These are phyloP conservation scores for Dactylonectria estremocensis DNA, from an alignment of 2,329 filamentous ascomycete genomes.

Conservation along the genomic window DNA sequence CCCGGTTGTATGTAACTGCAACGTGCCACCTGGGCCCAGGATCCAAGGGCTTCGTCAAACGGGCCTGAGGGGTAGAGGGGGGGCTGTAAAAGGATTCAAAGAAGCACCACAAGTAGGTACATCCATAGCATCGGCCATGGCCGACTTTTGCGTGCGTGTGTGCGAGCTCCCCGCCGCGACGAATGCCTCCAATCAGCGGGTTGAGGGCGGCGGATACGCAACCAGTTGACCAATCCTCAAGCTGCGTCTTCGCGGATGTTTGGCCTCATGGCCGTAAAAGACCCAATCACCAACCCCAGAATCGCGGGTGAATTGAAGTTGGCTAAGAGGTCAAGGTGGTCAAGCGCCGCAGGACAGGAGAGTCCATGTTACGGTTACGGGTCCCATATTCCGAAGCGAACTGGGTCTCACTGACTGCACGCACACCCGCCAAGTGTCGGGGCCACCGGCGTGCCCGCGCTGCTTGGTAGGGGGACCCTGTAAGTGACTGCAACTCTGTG, in stretches of 20 bases:
- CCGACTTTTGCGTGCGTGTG: conserved; percentile 20
- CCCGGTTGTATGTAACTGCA: conserved; percentile 28
- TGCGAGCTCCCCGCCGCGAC: conserved; percentile 4
- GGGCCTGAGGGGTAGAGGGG: background rate
- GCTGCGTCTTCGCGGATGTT: conserved; percentile 16
- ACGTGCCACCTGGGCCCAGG: conserved; percentile 28
- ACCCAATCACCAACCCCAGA: conserved; percentile 10
- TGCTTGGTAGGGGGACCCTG: conserved; percentile 14
- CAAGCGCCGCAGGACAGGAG: conserved; percentile 2
- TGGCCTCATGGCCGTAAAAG: conserved; percentile 2
- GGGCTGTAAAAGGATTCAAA: background rate
- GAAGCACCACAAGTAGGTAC: conserved; percentile 1
- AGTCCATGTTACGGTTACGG: conserved; percentile 10
- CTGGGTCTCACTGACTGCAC: background rate
- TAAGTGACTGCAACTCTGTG: background rate
- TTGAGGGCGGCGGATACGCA: conserved; percentile 4
- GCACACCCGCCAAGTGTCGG: conserved; percentile 31
- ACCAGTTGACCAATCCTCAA: conserved; percentile 17
- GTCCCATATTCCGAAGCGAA: conserved; percentile 4
- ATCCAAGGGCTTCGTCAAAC: conserved; percentile 18
- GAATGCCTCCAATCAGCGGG: conserved; percentile 5
- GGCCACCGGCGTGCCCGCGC: conserved; percentile 33
- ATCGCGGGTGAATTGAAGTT: conserved; percentile 12
- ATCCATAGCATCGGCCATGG: conserved; percentile 15
- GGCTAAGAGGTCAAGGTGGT: background rate